A percentile compares a stretch with the other conserved stretches of the same genome.
phyloP scores from a whole-genome alignment of 208 protist genomes.

The Trypanosoma grayi region DNA sequence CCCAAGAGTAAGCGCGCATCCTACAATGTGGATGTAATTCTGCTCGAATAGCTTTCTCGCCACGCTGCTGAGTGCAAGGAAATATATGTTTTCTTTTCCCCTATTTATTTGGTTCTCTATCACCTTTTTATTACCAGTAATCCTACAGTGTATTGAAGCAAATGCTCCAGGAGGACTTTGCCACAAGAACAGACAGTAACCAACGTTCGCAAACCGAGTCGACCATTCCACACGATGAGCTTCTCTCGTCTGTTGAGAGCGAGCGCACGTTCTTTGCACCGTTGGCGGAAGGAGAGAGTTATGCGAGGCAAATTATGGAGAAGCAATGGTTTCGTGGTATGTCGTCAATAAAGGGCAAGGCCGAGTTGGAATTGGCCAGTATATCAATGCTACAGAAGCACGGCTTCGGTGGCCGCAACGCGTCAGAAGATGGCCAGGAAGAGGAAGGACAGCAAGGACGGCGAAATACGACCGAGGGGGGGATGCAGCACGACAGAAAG shows the following conservation, averaged over 20 bases:
- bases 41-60: too few species aligned
- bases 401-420: not conserved
- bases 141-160: not conserved
- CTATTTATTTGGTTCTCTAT: too few species aligned
- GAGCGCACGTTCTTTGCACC: not conserved
- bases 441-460: not conserved
- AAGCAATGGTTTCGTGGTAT: constrained; percentile 13
- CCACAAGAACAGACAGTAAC: not conserved
- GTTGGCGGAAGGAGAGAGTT: constrained; percentile 8
- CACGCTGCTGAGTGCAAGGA: too few species aligned
- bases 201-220: not conserved
- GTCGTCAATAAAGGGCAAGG: not conserved
- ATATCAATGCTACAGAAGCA: constrained; percentile 2
- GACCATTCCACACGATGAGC: not conserved
- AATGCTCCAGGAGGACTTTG: not conserved
- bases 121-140: too few species aligned
- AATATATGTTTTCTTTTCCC: too few species aligned
- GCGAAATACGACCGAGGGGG: not conserved
- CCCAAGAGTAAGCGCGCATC: too few species aligned
- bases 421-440: not conserved
- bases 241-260: not conserved
- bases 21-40: too few species aligned
- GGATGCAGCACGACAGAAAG: not conserved
- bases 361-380: not conserved
- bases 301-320: constrained; percentile 1